Evolutionary conservation across 2,329 filamentous ascomycete species (phyloP).

Genomic region (Incumbomyces lentus): DNA sequence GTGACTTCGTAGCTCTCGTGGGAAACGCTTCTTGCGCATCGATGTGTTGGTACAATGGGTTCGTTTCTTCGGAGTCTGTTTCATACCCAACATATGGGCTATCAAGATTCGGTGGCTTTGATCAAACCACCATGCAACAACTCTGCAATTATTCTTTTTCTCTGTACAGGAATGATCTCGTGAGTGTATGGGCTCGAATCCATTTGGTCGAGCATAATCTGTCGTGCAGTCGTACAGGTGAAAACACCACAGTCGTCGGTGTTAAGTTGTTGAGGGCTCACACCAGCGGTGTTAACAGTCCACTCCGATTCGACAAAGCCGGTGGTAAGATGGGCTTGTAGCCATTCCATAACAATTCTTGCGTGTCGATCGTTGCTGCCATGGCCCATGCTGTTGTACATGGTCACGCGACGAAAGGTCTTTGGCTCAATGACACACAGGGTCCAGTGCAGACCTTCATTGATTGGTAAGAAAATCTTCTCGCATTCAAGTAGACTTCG

Average conservation of each 20-base stretch:
- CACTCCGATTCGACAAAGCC: constrained; percentile 35
- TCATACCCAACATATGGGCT: too few relatives aligned
- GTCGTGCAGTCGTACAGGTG: constrained; percentile 38
- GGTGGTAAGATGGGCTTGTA: constrained; percentile 31
- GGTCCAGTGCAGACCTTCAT: constrained; percentile 39
- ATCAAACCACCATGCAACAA: constrained; percentile 16
- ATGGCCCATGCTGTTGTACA: constrained; percentile 36
- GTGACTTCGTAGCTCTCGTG: too few relatives aligned
- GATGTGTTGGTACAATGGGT: too few relatives aligned
- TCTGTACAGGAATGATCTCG: constrained; percentile 30
- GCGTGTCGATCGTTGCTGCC: constrained; percentile 25
- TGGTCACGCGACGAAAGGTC: constrained; percentile 31
- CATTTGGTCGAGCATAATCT: constrained; percentile 32
- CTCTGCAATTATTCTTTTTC: constrained; percentile 39
- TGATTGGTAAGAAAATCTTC: constrained; percentile 38
- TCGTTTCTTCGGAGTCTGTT: too few relatives aligned
- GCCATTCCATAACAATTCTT: constrained; percentile 30
- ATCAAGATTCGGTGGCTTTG: not conserved
- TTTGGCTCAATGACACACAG: constrained; percentile 31
- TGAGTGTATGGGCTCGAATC: constrained; percentile 34
- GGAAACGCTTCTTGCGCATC: too few relatives aligned
- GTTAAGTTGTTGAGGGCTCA: constrained; percentile 37
- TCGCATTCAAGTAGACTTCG: constrained; percentile 35
- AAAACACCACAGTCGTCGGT: constrained; percentile 42
- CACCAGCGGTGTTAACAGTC: constrained; percentile 22